phyloP scores from a whole-genome alignment of 176 grass and related monocot genomes.

The Bolboschoenus planiculmis region DNA sequence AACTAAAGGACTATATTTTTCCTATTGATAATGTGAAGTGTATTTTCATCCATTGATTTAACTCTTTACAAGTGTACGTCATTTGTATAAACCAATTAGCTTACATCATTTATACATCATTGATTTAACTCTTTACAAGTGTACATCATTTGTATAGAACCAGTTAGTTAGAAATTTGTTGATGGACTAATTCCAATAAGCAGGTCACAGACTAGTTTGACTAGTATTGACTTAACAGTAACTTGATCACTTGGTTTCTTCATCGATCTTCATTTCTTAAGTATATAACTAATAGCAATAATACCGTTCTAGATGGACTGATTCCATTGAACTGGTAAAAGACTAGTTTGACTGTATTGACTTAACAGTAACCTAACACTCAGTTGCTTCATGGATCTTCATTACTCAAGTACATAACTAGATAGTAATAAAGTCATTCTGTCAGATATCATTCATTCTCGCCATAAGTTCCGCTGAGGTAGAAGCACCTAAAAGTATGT shows the following conservation, averaged over 20 bases:
- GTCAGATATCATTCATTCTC: background rate
- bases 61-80: too few species aligned
- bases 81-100: too few species aligned
- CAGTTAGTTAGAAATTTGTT: background rate
- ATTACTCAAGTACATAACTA: background rate
- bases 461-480: background rate
- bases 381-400: background rate
- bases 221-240: background rate
- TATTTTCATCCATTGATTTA: too few species aligned
- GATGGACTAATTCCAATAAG: background rate
- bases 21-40: background rate
- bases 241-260: background rate
- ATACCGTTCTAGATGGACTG: background rate
- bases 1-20: background rate
- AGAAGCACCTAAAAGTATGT: background rate
- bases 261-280: background rate
- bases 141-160: background rate
- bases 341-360: background rate
- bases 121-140: too few species aligned
- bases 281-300: background rate
- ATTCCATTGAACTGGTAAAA: background rate
- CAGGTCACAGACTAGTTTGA: background rate
- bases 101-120: too few species aligned
- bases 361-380: background rate
- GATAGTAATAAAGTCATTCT: background rate